These are phyloP conservation scores for Wickerhamia fluorescens DNA, from an alignment of 805 yeast species.

Conservation along the genomic window DNA sequence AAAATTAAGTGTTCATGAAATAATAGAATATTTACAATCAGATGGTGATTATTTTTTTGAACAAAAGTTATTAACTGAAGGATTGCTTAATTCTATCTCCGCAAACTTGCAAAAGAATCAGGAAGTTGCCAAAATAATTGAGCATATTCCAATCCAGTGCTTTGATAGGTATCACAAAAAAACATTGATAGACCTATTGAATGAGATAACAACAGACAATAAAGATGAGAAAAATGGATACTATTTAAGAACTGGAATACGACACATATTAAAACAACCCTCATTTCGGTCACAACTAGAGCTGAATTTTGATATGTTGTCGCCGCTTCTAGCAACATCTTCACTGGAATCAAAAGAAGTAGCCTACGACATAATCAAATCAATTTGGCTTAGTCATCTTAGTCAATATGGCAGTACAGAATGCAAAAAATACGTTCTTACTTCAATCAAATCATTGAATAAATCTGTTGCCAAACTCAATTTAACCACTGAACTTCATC, in stretches of 20 bases:
- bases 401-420: constrained; percentile 28
- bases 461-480: constrained; percentile 8
- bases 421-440: constrained; percentile 14
- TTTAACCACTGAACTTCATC: too few species aligned
- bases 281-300: constrained; percentile 51
- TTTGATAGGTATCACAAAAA: constrained; percentile 13
- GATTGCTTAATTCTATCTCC: constrained; percentile 16
- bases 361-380: constrained; percentile 12
- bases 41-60: constrained; percentile 31
- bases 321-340: constrained; percentile 5
- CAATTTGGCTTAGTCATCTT: constrained; percentile 34
- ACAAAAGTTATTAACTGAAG: constrained; percentile 32
- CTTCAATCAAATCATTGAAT: constrained; percentile 8
- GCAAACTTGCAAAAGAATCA: constrained; percentile 3
- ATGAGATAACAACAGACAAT: constrained; percentile 2
- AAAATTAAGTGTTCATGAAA: neutral
- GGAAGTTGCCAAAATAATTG: constrained; percentile 6
- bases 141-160: constrained; percentile 44
- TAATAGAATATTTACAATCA: too few species aligned
- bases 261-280: constrained; percentile 41
- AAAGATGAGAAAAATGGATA: constrained; percentile 3
- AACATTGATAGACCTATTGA: constrained; percentile 9
- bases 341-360: constrained; percentile 1
- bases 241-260: constrained; percentile 17
- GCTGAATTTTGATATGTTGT: constrained; percentile 21